Evolutionary conservation across 495 filamentous ascomycete species (phyloP).

Genomic region (Podospora tetraspora): DNA sequence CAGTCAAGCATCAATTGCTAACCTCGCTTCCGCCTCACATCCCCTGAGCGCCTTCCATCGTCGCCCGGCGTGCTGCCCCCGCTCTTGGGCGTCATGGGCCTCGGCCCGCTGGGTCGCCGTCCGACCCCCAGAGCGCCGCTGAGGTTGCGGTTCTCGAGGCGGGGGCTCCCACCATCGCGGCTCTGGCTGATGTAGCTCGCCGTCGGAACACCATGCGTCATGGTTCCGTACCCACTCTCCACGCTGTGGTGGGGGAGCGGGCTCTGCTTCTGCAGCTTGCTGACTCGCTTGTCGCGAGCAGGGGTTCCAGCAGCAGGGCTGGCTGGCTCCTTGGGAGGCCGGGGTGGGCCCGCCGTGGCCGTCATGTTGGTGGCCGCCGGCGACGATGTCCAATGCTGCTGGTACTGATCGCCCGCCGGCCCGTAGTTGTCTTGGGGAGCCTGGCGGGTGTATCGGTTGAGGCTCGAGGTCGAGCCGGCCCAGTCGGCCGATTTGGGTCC

Average conservation of each 20-base stretch:
- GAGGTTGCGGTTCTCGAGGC: constrained; percentile 43
- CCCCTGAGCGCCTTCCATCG: constrained; percentile 30
- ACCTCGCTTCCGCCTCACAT: constrained; percentile 49
- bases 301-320: constrained; percentile 25
- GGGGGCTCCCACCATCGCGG: constrained; percentile 34
- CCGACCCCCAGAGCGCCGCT: constrained; percentile 40
- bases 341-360: constrained; percentile 34
- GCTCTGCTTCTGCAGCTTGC: constrained; percentile 41
- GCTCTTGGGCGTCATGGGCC: constrained; percentile 47
- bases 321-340: constrained; percentile 49
- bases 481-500: constrained; percentile 71
- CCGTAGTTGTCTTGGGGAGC: constrained; percentile 43
- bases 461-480: constrained; percentile 56
- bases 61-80: constrained; percentile 22
- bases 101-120: constrained; percentile 46
- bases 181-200: constrained; percentile 34
- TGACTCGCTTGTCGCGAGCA: constrained; percentile 34
- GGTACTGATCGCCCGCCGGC: constrained; percentile 27
- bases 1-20: constrained; percentile 13
- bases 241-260: constrained; percentile 43
- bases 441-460: constrained; percentile 38
- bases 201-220: constrained; percentile 39
- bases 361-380: constrained; percentile 27
- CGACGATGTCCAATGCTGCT: constrained; percentile 39
- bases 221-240: constrained; percentile 46